phyloP scores from a whole-genome alignment of 345 rosid species.

The Zanthoxylum bungeanum region DNA sequence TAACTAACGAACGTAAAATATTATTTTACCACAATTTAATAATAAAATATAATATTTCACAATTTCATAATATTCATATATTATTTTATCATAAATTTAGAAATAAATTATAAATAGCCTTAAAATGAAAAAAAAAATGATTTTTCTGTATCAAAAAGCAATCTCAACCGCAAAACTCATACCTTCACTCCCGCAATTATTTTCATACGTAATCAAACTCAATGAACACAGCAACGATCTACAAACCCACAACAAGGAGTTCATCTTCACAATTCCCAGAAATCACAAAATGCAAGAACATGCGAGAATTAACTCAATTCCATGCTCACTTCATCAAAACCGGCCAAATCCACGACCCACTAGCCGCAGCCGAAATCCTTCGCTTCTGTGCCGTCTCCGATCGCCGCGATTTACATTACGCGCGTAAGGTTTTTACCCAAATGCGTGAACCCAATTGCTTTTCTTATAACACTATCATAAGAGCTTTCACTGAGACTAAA shows the following conservation, averaged over 20 bases:
- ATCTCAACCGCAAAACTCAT: not conserved
- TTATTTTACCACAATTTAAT: no score
- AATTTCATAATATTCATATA: no score
- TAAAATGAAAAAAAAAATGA: no score
- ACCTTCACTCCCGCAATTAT: not conserved
- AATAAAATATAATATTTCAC: no score
- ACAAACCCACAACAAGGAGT: not conserved
- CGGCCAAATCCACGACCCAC: slow-evolving; percentile 52
- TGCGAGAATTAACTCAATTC: slow-evolving; percentile 47
- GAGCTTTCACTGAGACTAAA: slow-evolving; percentile 49
- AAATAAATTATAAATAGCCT: no score
- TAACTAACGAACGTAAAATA: no score
- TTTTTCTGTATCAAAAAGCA: not conserved
- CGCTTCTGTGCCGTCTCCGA: slow-evolving; percentile 44
- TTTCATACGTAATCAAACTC: not conserved
- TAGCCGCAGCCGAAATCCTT: slow-evolving; percentile 69
- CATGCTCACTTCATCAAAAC: slow-evolving; percentile 70
- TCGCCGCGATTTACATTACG: slow-evolving; percentile 41
- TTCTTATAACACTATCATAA: slow-evolving; percentile 75
- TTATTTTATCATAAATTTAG: no score
- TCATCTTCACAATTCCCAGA: slow-evolving; percentile 53
- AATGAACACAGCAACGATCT: slow-evolving; percentile 22
- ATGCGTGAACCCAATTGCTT: slow-evolving; percentile 62
- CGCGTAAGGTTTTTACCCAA: slow-evolving; percentile 42
- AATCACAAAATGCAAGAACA: slow-evolving; percentile 45